Conservation (phyloP, 768 basidiomycete species). For the Lactarius hatsudake region DNA sequence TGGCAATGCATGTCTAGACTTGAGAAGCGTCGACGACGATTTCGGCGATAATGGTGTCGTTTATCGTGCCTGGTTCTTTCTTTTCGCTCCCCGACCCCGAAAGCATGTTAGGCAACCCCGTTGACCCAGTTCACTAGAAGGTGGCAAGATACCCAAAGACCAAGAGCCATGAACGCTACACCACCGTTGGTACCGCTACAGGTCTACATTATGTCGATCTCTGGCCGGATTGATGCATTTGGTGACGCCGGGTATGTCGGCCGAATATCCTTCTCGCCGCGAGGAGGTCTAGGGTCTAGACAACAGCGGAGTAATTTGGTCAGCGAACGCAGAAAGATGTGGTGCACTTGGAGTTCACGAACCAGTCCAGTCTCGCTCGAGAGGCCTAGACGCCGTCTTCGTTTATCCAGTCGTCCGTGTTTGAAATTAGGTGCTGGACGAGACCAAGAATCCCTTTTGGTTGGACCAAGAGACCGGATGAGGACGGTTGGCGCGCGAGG, state of each 20-base stretch:
- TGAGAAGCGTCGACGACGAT: not conserved
- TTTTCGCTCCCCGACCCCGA: not conserved
- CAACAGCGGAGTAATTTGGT: not conserved
- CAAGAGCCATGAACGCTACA: not conserved
- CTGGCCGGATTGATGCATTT: not conserved
- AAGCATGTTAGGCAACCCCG: not conserved
- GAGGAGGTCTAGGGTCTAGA: not conserved
- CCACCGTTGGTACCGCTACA: too few relatives aligned
- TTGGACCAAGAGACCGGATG: not conserved
- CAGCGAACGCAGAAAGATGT: not conserved
- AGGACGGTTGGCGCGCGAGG: too few relatives aligned
- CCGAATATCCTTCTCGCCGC: not conserved
- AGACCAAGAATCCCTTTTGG: not conserved
- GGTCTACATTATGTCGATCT: not conserved
- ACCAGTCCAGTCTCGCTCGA: conserved; percentile 15
- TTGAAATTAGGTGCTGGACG: not conserved
- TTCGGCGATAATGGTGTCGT: not conserved
- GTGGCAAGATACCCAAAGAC: not conserved
- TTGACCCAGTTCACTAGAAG: not conserved
- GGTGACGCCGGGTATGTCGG: not conserved
- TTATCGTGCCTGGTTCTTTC: not conserved
- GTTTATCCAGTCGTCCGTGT: not conserved
- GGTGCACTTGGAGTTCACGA: conserved; percentile 5
- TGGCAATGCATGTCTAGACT: not conserved
- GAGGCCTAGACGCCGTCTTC: not conserved